These are phyloP conservation scores for Olyra latifolia DNA, from an alignment of 176 grass and related monocot genomes.

Conservation along the genomic window DNA sequence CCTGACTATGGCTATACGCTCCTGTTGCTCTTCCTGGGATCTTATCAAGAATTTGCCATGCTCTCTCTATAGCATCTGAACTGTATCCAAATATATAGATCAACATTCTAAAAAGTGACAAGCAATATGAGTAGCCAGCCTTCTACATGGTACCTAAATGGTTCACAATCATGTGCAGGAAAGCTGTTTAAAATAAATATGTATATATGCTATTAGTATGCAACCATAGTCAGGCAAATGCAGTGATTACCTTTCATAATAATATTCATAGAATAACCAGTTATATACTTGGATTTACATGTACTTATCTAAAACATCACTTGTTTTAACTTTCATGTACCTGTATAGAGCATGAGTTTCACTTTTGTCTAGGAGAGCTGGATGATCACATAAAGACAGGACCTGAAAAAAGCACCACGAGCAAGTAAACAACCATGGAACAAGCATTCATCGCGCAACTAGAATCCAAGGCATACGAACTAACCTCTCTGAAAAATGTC, in stretches of 20 bases:
- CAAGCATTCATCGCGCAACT: constrained; percentile 9
- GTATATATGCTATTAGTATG: neutral
- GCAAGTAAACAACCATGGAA: constrained; percentile 36
- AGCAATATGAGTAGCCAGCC: neutral
- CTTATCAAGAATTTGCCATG: constrained; percentile 78
- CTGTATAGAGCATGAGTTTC: constrained; percentile 89
- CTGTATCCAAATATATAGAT: constrained; percentile 55
- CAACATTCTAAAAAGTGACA: constrained; percentile 7
- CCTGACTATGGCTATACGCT: constrained; percentile 94
- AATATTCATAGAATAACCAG: constrained; percentile 5
- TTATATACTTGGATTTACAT: constrained; percentile 8
- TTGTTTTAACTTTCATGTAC: constrained; percentile 30
- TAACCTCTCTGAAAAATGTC: constrained; percentile 93
- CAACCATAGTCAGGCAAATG: neutral
- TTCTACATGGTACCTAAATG: constrained; percentile 13
- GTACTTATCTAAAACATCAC: neutral
- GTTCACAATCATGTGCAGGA: neutral
- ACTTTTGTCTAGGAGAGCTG: constrained; percentile 80
- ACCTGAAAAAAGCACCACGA: constrained; percentile 48
- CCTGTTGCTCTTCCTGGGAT: constrained; percentile 86
- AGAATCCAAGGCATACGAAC: constrained; percentile 31
- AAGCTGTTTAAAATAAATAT: constrained; percentile 1
- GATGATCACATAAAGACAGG: constrained; percentile 78
- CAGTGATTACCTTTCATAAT: neutral
- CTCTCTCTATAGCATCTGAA: constrained; percentile 94